Evolutionary conservation across 2,329 filamentous ascomycete genomes (phyloP), one percentile per base, ranked within the genome.

Genomic region (Calonectria pseudoturangicola): DNA sequence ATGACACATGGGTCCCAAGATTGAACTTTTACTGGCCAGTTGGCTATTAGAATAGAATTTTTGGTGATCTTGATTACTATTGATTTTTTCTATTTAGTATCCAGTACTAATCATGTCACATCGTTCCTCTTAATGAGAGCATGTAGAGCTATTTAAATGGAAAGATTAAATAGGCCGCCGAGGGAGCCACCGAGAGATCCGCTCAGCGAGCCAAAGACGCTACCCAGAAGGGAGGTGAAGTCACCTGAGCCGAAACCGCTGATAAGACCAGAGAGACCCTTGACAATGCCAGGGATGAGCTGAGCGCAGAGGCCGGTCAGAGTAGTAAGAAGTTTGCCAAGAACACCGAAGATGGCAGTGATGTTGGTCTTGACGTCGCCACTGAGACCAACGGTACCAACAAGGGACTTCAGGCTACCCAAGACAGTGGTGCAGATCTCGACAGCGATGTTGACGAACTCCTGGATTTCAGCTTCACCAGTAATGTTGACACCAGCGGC

Each of bases 361-460:
- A 60, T 12, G 3, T 13, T 27, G n/a, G 5, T 30, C 54, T 60
- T 60, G 21, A 60, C 36, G 16, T 60, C 54, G 13, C 54, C 54
- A 21, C 25, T 28, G n/a, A 60, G 54, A 12, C 54, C 54, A 39
- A 60, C 36, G 54, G 30, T 36, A n/a, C 54, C 54, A 12, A 28
- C 21, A 16, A 60, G 54, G n/a, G n/a, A 8, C 33, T 60, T 60
- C n/a, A 60, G 54, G 33, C 54, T 60, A 30, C 33, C 36, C 21
- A 60, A 36, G 36, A 60, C 36, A 13, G 54, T 60, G 54, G 54
- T 39, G 54, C 54, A 60, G 36, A 60, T 36, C 21, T 60, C 54
- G 4, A 60, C 54, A 28, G 33, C 21, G n/a, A 60, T 21, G 7
- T 27, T 60, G 54, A 60, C 54, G 21, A 60, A 60, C 3, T 21